Conservation (phyloP, 345 rosid species). For the Theobroma cacao region DNA sequence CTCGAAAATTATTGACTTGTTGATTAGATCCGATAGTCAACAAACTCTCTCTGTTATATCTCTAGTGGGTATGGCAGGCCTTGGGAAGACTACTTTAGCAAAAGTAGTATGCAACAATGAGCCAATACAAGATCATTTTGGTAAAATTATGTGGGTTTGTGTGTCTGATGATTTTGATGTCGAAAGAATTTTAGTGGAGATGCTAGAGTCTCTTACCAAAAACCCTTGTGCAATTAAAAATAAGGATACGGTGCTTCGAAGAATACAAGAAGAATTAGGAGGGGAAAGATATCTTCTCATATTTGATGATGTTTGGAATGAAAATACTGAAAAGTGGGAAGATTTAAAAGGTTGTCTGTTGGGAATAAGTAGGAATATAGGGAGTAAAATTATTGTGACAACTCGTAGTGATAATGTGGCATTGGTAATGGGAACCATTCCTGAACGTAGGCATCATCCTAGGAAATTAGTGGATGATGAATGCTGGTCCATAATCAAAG, state of each 20-base stretch:
- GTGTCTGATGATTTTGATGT: conserved; percentile 13
- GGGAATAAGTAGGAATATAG: background rate
- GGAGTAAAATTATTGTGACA: conserved; percentile 16
- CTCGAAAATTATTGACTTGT: background rate
- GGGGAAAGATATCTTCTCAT: conserved; percentile 13
- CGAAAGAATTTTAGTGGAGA: background rate
- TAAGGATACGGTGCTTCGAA: background rate
- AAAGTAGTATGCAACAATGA: background rate
- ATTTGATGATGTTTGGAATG: conserved; percentile 29
- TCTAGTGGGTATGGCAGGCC: conserved; percentile 21
- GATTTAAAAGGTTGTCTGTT: background rate
- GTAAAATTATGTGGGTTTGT: conserved; percentile 15
- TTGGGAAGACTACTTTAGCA: conserved; percentile 26
- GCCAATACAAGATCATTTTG: background rate
- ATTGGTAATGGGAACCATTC: background rate
- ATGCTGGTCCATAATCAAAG: conserved; percentile 22
- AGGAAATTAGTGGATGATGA: background rate
- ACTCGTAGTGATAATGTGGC: conserved; percentile 19
- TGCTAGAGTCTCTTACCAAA: conserved; percentile 8
- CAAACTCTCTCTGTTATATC: background rate
- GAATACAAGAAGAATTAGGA: background rate
- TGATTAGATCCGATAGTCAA: background rate
- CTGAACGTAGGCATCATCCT: background rate
- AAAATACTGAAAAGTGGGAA: background rate
- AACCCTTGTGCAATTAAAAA: background rate